These are phyloP conservation scores for Suillus alpinus DNA, from an alignment of 768 basidiomycete genomes.

Conservation along the genomic window DNA sequence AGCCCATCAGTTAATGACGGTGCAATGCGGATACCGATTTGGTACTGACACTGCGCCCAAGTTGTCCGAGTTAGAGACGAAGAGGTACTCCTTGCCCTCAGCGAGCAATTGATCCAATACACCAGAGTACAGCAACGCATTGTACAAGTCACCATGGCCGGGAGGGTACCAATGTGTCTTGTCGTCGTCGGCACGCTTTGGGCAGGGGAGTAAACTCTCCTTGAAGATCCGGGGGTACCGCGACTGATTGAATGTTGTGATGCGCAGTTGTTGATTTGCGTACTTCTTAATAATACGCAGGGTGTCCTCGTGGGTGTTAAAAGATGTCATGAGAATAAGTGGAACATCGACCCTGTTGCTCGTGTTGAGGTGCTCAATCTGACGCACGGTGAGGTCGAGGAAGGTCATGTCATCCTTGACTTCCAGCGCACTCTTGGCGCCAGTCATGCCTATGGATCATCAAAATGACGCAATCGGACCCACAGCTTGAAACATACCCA, in stretches of 20 bases:
- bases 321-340: conserved; percentile 79
- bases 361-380: conserved; percentile 70
- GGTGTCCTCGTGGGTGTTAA: conserved; percentile 79
- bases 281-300: conserved; percentile 79
- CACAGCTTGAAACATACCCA: conserved; percentile 35
- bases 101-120: conserved; percentile 69
- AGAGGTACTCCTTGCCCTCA: conserved; percentile 75
- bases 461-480: not conserved
- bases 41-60: conserved; percentile 57
- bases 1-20: conserved; percentile 4
- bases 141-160: conserved; percentile 75
- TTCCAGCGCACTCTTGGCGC: conserved; percentile 71
- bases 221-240: conserved; percentile 73
- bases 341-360: conserved; percentile 64
- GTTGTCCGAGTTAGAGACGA: conserved; percentile 78
- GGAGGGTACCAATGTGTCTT: conserved; percentile 77
- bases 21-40: not conserved
- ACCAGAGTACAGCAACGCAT: conserved; percentile 67
- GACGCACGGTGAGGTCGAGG: conserved; percentile 61
- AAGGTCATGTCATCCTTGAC: conserved; percentile 73
- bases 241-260: conserved; percentile 70
- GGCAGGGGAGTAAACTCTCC: conserved; percentile 64
- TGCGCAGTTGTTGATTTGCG: conserved; percentile 73
- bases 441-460: conserved; percentile 43
- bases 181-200: conserved; percentile 53